phyloP scores from a whole-genome alignment of 345 rosid genomes.

The Nasturtium officinale region DNA sequence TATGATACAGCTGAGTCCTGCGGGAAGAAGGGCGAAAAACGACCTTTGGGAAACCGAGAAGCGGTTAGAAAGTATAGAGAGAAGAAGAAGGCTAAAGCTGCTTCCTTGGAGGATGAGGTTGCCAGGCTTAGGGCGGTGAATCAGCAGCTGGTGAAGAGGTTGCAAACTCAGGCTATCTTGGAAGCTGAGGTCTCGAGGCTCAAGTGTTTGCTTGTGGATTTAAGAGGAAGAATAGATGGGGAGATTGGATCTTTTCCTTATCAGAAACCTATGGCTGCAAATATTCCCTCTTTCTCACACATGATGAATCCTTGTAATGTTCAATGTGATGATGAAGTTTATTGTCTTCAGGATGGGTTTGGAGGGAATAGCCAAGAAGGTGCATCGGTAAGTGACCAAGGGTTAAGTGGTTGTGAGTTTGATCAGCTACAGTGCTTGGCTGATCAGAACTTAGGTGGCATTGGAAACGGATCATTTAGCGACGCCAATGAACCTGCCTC shows the following conservation, averaged over 20 bases:
- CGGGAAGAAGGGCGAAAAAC: conserved; percentile 66
- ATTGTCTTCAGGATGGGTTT: conserved; percentile 62
- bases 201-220: conserved; percentile 95
- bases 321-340: conserved; percentile 70
- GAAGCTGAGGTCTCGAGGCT: conserved; percentile 91
- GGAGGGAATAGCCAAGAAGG: conserved; percentile 61
- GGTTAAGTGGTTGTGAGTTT: conserved; percentile 61
- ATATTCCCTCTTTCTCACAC: conserved; percentile 52
- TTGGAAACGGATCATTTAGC: conserved; percentile 46
- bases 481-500: conserved; percentile 49
- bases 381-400: conserved; percentile 51
- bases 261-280: conserved; percentile 62
- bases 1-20: conserved; percentile 83
- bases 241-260: conserved; percentile 96
- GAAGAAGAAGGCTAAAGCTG: conserved; percentile 96
- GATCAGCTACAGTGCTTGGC: conserved; percentile 64
- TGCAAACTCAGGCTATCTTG: conserved; percentile 87
- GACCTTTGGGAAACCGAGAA: conserved; percentile 79
- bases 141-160: conserved; percentile 80
- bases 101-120: conserved; percentile 91
- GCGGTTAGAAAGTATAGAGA: conserved; percentile 97
- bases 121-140: conserved; percentile 67
- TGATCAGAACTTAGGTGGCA: conserved; percentile 55
- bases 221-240: conserved; percentile 95
- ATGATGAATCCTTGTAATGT: conserved; percentile 84